A percentile compares a stretch with the other conserved stretches of the same genome.
These are phyloP conservation scores for Tetracladium marchalianum DNA, from an alignment of 495 filamentous ascomycete genomes.

Conservation along the genomic window DNA sequence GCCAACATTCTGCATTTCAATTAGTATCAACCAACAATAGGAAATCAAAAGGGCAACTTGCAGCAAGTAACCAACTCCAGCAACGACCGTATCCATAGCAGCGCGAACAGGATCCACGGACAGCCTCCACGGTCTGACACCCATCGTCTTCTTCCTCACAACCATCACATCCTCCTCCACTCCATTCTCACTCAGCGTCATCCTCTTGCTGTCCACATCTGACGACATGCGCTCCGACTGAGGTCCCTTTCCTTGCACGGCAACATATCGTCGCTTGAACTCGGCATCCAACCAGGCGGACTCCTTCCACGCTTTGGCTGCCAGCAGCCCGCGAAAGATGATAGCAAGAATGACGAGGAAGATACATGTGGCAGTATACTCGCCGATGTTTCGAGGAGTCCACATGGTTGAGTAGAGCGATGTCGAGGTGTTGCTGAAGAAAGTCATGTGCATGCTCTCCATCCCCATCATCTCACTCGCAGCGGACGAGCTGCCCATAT, in stretches of 20 bases:
- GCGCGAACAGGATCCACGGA: conserved; percentile 71
- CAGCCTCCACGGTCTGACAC: conserved; percentile 61
- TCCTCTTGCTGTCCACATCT: conserved; percentile 47
- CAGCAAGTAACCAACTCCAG: conserved; percentile 80
- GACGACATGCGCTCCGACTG: conserved; percentile 42
- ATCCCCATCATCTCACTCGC: conserved; percentile 1
- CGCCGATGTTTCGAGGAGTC: conserved; percentile 55
- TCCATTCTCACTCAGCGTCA: conserved; percentile 54
- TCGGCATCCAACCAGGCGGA: conserved; percentile 48
- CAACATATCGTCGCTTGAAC: conserved; percentile 62
- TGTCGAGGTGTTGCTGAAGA: conserved; percentile 59
- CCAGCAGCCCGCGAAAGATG: conserved; percentile 57
- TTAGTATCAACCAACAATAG: conserved; percentile 2
- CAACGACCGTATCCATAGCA: conserved; percentile 52
- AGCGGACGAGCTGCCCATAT: not conserved
- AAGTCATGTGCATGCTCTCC: conserved; percentile 33
- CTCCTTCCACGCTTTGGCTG: conserved; percentile 48
- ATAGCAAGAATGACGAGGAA: conserved; percentile 69
- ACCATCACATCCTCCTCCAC: conserved; percentile 66
- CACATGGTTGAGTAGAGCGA: conserved; percentile 66
- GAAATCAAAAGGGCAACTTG: conserved; percentile 39
- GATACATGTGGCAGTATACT: conserved; percentile 79
- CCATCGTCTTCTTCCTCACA: conserved; percentile 40
- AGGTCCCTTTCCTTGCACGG: conserved; percentile 53
- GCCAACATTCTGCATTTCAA: conserved; percentile 68